Evolutionary conservation across 805 yeast genomes (phyloP), one percentile per base, ranked within the genome.

Genomic region (Lipomyces yamanashiensis): DNA sequence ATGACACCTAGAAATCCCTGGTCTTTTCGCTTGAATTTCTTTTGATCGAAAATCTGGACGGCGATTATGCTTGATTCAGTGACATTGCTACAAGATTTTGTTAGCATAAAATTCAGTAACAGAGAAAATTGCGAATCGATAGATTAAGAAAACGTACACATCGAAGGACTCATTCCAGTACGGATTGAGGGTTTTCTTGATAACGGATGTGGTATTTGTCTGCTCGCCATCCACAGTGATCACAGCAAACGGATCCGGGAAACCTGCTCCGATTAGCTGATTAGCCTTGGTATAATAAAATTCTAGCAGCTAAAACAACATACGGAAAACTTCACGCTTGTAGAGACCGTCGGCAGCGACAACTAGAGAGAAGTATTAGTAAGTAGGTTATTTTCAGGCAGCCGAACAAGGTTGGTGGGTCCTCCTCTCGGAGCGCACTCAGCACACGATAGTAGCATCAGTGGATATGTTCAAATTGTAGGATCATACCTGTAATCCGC

Each of bases 221-320:
- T 95, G 99, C 21, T 90, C 87, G 3, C 98, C 98, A 76, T 95
- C 99, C n/a, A 95, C 92, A 12, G 98, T 93, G 67, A 95, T 80
- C 41, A 95, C 98, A 1, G 98, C 97, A 79, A 95, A 95, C 10
- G 99, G 99, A 76, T 95, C 99, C 1, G 99, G 99, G 67, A 92
- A 89, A 62, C 96, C 86, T 88, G 89, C 5, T 34, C 21, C 58
- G 54, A 34, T 19, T 47, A 23, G 28, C 23, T 23, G 23, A 15
- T 23, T 7, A 47, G 13, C 21, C 19, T 34, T 12, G 48, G 74
- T 89, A 95, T 67, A 96, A 79, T 28, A 23, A 1, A 4, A 40
- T 19, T 40, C 23, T 12, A 34, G 8, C 19, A 51, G 21, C 17
- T 23, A 21, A 28, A 33, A 23, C n/a, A 8, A 64, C 71, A 28